Evolutionary conservation across 768 basidiomycete genomes (phyloP), one percentile per base, ranked within the genome.

Genomic region (Chiua virens): DNA sequence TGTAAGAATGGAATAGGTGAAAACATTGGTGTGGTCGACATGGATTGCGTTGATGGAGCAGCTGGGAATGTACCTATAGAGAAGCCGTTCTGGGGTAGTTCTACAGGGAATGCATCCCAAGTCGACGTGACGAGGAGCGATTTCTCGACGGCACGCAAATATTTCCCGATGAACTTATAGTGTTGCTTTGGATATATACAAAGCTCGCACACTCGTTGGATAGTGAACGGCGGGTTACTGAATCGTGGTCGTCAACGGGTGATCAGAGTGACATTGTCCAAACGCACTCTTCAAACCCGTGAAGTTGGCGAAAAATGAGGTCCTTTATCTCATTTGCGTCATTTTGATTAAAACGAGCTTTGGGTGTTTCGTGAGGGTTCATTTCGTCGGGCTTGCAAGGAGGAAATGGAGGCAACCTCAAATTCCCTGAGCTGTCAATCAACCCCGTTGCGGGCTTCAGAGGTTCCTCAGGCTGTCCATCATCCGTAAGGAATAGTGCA

Each of bases 1-100:
- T 92, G 90, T 22, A 92, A 72, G 77, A 93, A 93, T 7, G 91
- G 82, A 52, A 93, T 92, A 5, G 91, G 91, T 3, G 88, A 89
- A 70, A 92, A 93, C 46, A 93, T 73, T 4, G 91, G 91, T 11
- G 91, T 93, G 41, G 81, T 75, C 1, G 91, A 88, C 37, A 75
- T 75, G 25, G 83, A 81, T 49, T 79, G 77, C 13, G 77, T 68
- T 13, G 75, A 72, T 15, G 76, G 70, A 36, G 76, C 74, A 20
- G 79, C 68, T 17, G 78, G 67, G 40, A 80, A 71, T 49, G 66
- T 45, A 37, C 55, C 54, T 28, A 59, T 53, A 11, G 55, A 57
- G 44, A 60, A 41, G 21, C 74, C 53, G 60, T 76, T 60, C 32
- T 53, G 59, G 2, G 59, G 47, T 70, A 65, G 42, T 32, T 71